Evolutionary conservation across 805 yeast genomes (phyloP).

Genomic region (Ogataea populi-albae): DNA sequence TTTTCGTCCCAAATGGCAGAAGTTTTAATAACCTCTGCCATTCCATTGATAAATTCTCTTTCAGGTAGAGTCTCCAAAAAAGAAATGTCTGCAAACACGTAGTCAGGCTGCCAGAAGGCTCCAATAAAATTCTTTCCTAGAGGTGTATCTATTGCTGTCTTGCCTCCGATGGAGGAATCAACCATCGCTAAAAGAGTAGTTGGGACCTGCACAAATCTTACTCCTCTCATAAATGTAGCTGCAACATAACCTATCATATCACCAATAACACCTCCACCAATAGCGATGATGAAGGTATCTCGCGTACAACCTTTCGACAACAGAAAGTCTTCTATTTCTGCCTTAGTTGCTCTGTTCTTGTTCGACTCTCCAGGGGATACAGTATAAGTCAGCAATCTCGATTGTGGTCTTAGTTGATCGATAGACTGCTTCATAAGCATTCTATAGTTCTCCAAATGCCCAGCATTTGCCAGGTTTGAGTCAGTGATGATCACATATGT

Average conservation of each 20-base stretch:
- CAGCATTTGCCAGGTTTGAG: slow-evolving; percentile 67
- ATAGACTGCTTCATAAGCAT: slow-evolving; percentile 41
- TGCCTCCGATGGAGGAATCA: slow-evolving; percentile 97
- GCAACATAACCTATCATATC: slow-evolving; percentile 99
- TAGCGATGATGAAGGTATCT: slow-evolving; percentile 89
- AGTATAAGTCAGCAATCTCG: slow-evolving; percentile 69
- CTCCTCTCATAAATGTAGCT: slow-evolving; percentile 99
- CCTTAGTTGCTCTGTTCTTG: slow-evolving; percentile 86
- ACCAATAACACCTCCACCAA: slow-evolving; percentile 98
- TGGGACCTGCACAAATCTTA: slow-evolving; percentile 89
- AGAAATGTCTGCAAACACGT: slow-evolving; percentile 82
- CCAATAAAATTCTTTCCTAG: slow-evolving; percentile 94
- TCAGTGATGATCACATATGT: slow-evolving; percentile 93
- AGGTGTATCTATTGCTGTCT: slow-evolving; percentile 97
- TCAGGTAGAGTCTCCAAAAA: slow-evolving; percentile 87
- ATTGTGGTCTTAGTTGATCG: slow-evolving; percentile 40
- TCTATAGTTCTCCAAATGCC: slow-evolving; percentile 51
- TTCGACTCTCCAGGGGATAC: slow-evolving; percentile 93
- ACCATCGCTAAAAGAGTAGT: slow-evolving; percentile 95
- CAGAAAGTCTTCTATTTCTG: slow-evolving; percentile 86
- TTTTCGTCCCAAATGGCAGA: slow-evolving; percentile 96
- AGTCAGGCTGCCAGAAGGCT: slow-evolving; percentile 94
- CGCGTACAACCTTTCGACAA: slow-evolving; percentile 85
- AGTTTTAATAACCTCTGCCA: slow-evolving; percentile 97
- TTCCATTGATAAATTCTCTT: slow-evolving; percentile 94